Conservation (phyloP, 2,329 filamentous ascomycete species). For the Neonectria sp. region DNA sequence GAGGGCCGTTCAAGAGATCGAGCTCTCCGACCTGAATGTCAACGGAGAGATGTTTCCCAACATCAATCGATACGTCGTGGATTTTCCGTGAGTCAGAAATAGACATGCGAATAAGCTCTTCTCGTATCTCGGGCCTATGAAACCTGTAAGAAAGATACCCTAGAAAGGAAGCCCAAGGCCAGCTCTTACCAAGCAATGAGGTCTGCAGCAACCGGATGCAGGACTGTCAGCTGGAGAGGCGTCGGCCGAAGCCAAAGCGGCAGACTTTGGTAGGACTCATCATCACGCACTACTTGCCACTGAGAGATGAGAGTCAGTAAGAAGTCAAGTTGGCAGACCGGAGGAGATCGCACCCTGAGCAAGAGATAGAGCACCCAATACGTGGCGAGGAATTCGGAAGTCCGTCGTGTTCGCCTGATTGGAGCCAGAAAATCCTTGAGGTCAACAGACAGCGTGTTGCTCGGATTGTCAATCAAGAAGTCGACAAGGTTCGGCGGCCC, state of each 20-base stretch:
- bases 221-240: constrained; percentile 19
- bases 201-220: constrained; percentile 22
- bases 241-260: constrained; percentile 20
- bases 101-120: constrained; percentile 25
- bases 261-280: constrained; percentile 23
- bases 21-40: constrained; percentile 12
- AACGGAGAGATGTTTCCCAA: constrained; percentile 16
- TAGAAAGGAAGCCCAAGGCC: no score
- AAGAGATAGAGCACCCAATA: constrained; percentile 24
- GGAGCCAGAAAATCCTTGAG: constrained; percentile 15
- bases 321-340: neutral
- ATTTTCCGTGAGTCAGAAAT: constrained; percentile 2
- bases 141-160: neutral
- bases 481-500: neutral
- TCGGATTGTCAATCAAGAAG: constrained; percentile 7
- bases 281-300: constrained; percentile 23
- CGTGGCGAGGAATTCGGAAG: neutral
- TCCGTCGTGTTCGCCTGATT: neutral
- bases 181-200: constrained; percentile 21
- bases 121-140: constrained; percentile 18
- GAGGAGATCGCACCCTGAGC: constrained; percentile 2
- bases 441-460: constrained; percentile 8
- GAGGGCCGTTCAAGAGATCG: constrained; percentile 13
- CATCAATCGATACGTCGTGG: constrained; percentile 7
- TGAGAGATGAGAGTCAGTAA: neutral